These are phyloP conservation scores for Thraustochytrium sp. DNA, from an alignment of 352 stramenopile species.

Conservation along the genomic window DNA sequence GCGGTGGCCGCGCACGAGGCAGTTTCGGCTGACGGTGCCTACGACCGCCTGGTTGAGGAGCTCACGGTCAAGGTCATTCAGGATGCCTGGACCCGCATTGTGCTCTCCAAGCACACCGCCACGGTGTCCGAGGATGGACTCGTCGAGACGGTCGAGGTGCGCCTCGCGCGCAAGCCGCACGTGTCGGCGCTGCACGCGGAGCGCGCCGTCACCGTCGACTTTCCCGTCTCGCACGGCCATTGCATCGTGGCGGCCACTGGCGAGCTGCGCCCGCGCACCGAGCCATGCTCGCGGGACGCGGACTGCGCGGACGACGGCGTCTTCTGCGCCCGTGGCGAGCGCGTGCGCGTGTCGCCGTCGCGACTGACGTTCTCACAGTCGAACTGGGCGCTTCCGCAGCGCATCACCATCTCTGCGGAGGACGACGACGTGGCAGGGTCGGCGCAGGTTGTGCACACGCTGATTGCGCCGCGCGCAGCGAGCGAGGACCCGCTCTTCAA, in stretches of 20 bases:
- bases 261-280: neutral
- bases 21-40: neutral
- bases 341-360: neutral
- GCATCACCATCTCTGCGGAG: neutral
- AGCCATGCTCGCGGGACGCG: neutral
- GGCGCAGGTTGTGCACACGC: neutral
- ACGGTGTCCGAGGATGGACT: neutral
- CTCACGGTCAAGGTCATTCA: constrained; percentile 2
- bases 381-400: constrained; percentile 36
- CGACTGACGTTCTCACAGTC: neutral
- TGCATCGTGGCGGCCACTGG: neutral
- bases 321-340: neutral
- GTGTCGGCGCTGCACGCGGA: neutral
- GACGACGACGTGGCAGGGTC: neutral
- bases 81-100: neutral
- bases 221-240: neutral
- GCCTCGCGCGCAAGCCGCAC: neutral
- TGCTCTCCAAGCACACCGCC: constrained; percentile 21
- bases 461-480: neutral
- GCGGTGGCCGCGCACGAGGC: neutral
- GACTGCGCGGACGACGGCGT: neutral
- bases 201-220: neutral
- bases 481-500: constrained; percentile 8
- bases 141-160: neutral
- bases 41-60: constrained; percentile 11